These are phyloP conservation scores for Russula griseocarnosa DNA, from an alignment of 768 basidiomycete species.

Conservation along the genomic window DNA sequence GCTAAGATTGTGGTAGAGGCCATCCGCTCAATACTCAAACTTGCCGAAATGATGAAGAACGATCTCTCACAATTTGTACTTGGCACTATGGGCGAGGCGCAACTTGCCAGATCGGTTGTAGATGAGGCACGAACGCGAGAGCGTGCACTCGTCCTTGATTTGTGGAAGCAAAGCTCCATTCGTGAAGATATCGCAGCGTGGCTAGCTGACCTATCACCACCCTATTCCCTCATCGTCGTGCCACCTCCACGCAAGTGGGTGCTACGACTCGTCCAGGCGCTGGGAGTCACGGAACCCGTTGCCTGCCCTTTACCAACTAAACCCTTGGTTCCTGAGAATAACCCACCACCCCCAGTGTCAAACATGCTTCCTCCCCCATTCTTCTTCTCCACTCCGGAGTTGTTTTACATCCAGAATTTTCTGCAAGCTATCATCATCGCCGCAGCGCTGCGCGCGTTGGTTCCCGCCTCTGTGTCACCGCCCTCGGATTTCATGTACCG, in stretches of 20 bases:
- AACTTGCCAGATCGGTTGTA: constrained; percentile 47
- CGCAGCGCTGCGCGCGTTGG: constrained; percentile 55
- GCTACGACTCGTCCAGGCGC: constrained; percentile 44
- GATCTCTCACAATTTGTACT: constrained; percentile 64
- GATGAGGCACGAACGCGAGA: constrained; percentile 55
- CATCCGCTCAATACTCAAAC: constrained; percentile 45
- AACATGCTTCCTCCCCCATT: constrained; percentile 64
- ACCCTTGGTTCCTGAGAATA: constrained; percentile 16
- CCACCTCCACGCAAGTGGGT: constrained; percentile 41
- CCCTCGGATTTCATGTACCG: constrained; percentile 49
- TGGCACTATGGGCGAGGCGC: constrained; percentile 61
- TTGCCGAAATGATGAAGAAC: constrained; percentile 62
- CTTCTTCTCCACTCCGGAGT: constrained; percentile 52
- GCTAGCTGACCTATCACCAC: constrained; percentile 26
- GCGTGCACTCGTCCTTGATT: constrained; percentile 47
- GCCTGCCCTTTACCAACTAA: constrained; percentile 29
- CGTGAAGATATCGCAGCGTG: constrained; percentile 32
- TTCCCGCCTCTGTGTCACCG: constrained; percentile 34
- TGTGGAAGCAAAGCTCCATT: constrained; percentile 44
- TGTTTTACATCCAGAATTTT: constrained; percentile 62
- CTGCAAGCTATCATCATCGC: constrained; percentile 66
- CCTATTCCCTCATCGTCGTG: constrained; percentile 22
- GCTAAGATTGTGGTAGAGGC: constrained; percentile 49
- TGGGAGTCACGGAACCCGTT: constrained; percentile 44
- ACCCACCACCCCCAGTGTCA: constrained; percentile 7